These are phyloP conservation scores for Stachybotrys chlorohalonatus DNA, from an alignment of 2,329 filamentous ascomycete species.

Conservation along the genomic window DNA sequence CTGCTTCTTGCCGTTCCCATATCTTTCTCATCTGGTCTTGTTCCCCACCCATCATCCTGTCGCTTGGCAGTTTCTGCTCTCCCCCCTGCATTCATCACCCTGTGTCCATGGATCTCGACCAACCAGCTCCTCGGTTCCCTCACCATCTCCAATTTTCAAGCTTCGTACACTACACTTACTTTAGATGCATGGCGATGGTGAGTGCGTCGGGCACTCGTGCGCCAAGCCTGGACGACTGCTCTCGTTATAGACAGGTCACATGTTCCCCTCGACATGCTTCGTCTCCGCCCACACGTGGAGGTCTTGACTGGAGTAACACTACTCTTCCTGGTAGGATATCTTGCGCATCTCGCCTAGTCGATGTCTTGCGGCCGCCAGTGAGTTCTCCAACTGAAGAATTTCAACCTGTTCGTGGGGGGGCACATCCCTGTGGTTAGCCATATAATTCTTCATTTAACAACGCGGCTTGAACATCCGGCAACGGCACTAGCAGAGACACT, in stretches of 20 bases:
- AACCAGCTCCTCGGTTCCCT: background rate
- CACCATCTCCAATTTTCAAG: background rate
- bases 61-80: background rate
- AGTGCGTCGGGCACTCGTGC: background rate
- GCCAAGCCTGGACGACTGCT: background rate
- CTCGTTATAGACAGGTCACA: background rate
- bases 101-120: background rate
- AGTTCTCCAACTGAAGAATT: conserved; percentile 91
- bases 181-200: background rate
- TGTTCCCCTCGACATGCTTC: background rate
- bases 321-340: conserved; percentile 83
- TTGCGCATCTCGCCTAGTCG: conserved; percentile 96
- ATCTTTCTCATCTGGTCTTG: no score
- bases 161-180: background rate
- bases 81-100: background rate
- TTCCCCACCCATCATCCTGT: no score
- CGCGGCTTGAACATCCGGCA: background rate
- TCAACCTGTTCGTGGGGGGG: conserved; percentile 60
- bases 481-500: background rate
- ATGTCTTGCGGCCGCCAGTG: conserved; percentile 67
- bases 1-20: background rate
- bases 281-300: background rate
- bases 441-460: background rate
- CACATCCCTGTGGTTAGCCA: background rate
- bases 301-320: conserved; percentile 5